These are phyloP conservation scores for Platanus orientalis DNA, from an alignment of 164 flowering plant species.

Conservation along the genomic window DNA sequence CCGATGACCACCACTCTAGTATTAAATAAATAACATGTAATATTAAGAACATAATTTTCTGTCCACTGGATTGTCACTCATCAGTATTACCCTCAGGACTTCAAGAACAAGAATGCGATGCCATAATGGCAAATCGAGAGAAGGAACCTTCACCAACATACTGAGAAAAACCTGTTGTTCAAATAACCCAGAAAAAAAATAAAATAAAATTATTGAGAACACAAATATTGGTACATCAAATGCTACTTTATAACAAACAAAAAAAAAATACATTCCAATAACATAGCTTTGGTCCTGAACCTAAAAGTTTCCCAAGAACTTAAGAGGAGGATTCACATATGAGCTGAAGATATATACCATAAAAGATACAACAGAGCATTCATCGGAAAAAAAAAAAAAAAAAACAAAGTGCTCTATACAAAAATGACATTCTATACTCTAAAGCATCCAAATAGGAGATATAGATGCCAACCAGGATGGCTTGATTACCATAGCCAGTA, in stretches of 20 bases:
- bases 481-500: too few species aligned
- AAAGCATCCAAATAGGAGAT: too few species aligned
- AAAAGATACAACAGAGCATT: too few species aligned
- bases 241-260: neutral
- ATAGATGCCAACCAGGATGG: too few species aligned
- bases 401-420: neutral
- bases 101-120: constrained; percentile 99
- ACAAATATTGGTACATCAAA: neutral
- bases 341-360: too few species aligned
- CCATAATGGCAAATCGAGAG: constrained; percentile 93
- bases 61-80: neutral
- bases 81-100: constrained; percentile 72
- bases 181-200: constrained; percentile 1
- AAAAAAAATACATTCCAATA: neutral
- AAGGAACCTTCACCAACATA: constrained; percentile 76
- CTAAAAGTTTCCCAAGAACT: too few species aligned
- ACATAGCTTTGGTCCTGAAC: too few species aligned
- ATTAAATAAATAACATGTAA: neutral
- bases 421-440: neutral
- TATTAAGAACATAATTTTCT: neutral
- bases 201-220: neutral
- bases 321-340: too few species aligned
- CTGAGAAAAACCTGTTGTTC: constrained; percentile 90
- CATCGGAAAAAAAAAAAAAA: neutral
- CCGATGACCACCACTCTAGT: neutral